Evolutionary conservation across 495 filamentous ascomycete genomes (phyloP), one percentile per base, ranked within the genome.

Genomic region (Aspergillus haitiensis): DNA sequence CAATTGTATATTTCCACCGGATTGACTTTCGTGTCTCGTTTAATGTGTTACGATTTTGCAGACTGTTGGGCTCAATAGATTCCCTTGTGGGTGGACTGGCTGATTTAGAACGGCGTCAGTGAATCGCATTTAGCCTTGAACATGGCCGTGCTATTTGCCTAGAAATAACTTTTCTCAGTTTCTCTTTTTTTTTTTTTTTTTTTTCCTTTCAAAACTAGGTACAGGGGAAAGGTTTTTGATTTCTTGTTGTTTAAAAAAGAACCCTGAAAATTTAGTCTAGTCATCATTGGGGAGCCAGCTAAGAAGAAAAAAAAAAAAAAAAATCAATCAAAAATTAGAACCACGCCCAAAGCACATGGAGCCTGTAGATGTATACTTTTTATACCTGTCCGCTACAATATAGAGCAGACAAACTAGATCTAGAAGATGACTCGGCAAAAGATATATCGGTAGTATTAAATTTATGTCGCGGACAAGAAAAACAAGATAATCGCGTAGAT

Each of bases 41-140:
- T 61, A 31, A 63, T 45, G 61, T 58, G 56, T 58, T 60, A 62
- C 42, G 62, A 60, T 27, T 33, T 59, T 64, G 35, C 39, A 52
- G n/a, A 56, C 36, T 52, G 35, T 46, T 27, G 10, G 31, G 59
- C 37, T 39, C 32, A 27, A 57, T 60, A 44, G 33, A 21, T 37
- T 35, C 13, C 31, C 11, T 55, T 32, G 12, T 48, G 49, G 40
- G 16, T 33, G 15, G 32, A 15, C 18, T 18, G n/a, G 0, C 10
- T 47, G 31, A 21, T 49, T 3, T 21, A 40, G 13, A n/a, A 18
- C 12, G 44, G 59, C 45, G 57, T 52, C 32, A 53, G 52, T 27
- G 21, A 27, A 27, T 27, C 21, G 42, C 47, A 42, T 47, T 47
- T 47, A 7, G 44, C 9, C 15, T 27, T 9, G n/a, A 18, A 21